phyloP scores from a whole-genome alignment of 257 asterid species.

The Asclepias syriaca region DNA sequence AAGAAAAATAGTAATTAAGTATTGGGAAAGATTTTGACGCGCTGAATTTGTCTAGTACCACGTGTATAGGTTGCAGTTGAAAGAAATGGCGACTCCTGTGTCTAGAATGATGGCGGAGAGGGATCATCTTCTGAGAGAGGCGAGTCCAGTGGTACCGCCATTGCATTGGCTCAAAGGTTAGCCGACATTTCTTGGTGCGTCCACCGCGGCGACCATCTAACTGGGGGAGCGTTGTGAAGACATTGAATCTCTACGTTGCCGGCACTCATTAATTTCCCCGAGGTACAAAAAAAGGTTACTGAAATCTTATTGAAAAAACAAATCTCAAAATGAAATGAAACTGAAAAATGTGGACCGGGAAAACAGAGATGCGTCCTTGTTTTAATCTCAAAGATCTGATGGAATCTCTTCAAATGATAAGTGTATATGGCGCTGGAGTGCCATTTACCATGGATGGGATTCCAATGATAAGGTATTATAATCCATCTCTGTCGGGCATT shows the following conservation, averaged over 20 bases:
- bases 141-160: conserved; percentile 29
- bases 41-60: neutral
- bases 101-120: conserved; percentile 48
- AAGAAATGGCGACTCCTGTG: conserved; percentile 49
- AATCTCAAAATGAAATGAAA: no score
- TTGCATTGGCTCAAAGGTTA: conserved; percentile 42
- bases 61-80: conserved; percentile 6
- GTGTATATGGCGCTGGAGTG: no score
- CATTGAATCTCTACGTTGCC: conserved; percentile 50
- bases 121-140: conserved; percentile 28
- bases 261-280: conserved; percentile 28
- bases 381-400: no score
- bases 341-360: no score
- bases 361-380: no score
- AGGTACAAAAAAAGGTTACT: no score
- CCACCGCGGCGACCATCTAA: conserved; percentile 35
- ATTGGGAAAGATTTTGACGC: neutral
- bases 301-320: no score
- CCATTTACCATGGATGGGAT: no score
- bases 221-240: conserved; percentile 64
- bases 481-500: no score
- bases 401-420: no score
- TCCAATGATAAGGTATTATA: no score
- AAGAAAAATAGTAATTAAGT: neutral
- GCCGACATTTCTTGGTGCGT: conserved; percentile 28